Evolutionary conservation across 306 rosid species (phyloP).

Genomic region (Castanea mollissima): DNA sequence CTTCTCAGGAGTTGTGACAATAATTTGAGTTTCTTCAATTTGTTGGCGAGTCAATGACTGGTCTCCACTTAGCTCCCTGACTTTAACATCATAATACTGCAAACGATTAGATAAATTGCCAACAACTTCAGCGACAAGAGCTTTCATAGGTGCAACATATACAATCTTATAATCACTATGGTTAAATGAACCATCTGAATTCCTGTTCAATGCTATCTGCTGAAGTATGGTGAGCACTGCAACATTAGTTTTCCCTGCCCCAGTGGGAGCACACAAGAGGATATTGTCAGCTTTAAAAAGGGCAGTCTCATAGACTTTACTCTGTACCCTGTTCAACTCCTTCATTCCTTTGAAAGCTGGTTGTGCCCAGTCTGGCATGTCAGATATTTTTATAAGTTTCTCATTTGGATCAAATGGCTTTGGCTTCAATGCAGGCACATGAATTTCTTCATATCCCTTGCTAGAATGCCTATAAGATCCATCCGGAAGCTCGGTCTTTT

Average conservation of each 20-base stretch:
- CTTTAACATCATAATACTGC: conserved; percentile 82
- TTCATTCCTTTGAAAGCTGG: conserved; percentile 92
- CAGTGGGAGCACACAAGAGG: conserved; percentile 94
- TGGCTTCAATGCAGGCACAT: conserved; percentile 82
- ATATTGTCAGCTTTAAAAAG: conserved; percentile 67
- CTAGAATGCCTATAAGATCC: conserved; percentile 69
- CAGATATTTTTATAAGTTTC: conserved; percentile 63
- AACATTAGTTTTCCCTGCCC: conserved; percentile 99
- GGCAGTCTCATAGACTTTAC: conserved; percentile 85
- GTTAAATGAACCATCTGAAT: conserved; percentile 75
- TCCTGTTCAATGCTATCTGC: conserved; percentile 73
- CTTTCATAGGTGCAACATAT: conserved; percentile 99
- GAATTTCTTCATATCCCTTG: conserved; percentile 91
- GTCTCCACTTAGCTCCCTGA: conserved; percentile 93
- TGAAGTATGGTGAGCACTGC: conserved; percentile 95
- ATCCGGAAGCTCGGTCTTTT: conserved; percentile 73
- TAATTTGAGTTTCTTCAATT: conserved; percentile 93
- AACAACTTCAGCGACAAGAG: conserved; percentile 97
- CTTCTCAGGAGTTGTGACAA: conserved; percentile 98
- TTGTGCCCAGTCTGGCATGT: conserved; percentile 94
- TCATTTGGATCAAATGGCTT: conserved; percentile 67
- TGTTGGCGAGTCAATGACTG: conserved; percentile 88
- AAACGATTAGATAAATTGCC: conserved; percentile 90
- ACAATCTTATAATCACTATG: conserved; percentile 82
- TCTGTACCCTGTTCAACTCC: conserved; percentile 91